Evolutionary conservation across 1,139 yeast genomes (phyloP), one percentile per base, ranked within the genome.

Genomic region (Wickerhamomyces sp.): DNA sequence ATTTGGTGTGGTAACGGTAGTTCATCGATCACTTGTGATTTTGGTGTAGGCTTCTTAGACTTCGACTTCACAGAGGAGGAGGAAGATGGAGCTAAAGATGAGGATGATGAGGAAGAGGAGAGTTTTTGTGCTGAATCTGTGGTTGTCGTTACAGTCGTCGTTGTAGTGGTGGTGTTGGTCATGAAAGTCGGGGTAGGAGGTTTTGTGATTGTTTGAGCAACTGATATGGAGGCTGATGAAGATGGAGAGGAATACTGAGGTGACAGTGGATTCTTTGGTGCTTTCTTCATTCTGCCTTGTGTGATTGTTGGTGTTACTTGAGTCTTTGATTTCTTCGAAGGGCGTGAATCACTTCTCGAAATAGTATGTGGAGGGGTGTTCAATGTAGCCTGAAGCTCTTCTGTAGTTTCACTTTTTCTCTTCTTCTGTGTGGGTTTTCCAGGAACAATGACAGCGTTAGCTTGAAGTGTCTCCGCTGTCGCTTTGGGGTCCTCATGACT

Each of bases 341-440:
- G 36, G 15, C 45, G 45, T 7, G 30, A 25, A 4, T 42, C 45
- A 13, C 31, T 27, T 34, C 51, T 46, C 15, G 47, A 36, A 16
- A 51, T 36, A 15, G 55, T 43, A 26, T 50, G 55, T 14, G 57
- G 57, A 5, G 57, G 55, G 1, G 57, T 51, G 8, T 41, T 45
- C 11, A 51, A 38, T 3, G 54, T 51, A 10, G 41, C 23, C 0
- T 33, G 9, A n/a, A 44, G 23, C 14, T 42, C 44, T 8, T 42
- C 44, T 7, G 28, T 10, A 21, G 45, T 37, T 17, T 32, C 25
- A 31, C 41, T 36, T 30, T 26, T 39, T 32, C 44, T 37, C 28
- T 39, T 45, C 6, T 24, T 12, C 6, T 16, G 20, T n/a, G n/a
- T n/a, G n/a, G n/a, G n/a, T n/a, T n/a, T n/a, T n/a, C n/a, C n/a